phyloP scores from a whole-genome alignment of 176 grass and related monocot genomes.

The Musa beccarii region DNA sequence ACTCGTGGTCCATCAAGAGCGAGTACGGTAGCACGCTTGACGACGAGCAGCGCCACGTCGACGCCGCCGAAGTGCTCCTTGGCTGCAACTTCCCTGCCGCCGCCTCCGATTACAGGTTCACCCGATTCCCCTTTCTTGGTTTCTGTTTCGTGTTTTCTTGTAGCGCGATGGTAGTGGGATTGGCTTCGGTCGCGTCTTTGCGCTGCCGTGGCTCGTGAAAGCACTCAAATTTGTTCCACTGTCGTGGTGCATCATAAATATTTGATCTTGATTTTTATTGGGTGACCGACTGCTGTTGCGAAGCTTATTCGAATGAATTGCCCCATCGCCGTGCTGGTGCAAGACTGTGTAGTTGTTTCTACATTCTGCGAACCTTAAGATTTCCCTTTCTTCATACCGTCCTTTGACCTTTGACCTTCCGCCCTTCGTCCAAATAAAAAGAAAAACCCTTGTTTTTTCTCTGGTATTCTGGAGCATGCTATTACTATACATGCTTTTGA shows the following conservation, averaged over 20 bases:
- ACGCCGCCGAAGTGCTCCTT: conserved; percentile 58
- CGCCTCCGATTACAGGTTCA: conserved; percentile 79
- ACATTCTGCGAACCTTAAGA: background rate
- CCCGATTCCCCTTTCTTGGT: background rate
- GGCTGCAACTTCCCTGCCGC: conserved; percentile 60
- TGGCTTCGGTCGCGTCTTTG: background rate
- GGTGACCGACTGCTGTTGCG: no score
- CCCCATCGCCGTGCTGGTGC: no score
- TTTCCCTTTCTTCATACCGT: background rate
- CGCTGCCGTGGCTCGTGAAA: background rate
- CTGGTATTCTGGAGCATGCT: no score
- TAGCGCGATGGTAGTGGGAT: background rate
- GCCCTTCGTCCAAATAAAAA: background rate
- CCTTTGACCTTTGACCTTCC: background rate
- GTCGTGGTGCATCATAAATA: background rate
- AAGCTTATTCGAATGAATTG: no score
- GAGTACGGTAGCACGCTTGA: conserved; percentile 95
- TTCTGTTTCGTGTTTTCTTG: background rate
- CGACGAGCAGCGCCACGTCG: conserved; percentile 90
- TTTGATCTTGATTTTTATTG: background rate
- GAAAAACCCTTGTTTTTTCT: background rate
- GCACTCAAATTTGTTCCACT: background rate
- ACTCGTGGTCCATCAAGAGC: conserved; percentile 96
- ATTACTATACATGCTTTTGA: background rate
- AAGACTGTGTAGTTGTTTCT: no score